Evolutionary conservation across 148 eudicot genomes (phyloP), one percentile per base, ranked within the genome.

Genomic region (Chenopodium berlandieri): DNA sequence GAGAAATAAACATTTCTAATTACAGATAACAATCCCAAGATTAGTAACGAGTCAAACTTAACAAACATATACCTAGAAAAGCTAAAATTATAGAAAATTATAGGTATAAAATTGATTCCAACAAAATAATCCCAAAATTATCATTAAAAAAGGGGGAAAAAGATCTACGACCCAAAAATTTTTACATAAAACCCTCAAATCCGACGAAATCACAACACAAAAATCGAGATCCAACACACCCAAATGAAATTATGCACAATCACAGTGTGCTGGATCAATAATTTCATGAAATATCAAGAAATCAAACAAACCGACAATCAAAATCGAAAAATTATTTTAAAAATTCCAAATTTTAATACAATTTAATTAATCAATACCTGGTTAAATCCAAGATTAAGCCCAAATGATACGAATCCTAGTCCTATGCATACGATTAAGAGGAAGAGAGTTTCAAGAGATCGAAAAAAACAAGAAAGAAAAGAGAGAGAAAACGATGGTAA

Each of bases 371-470:
- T 23, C 44, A 3, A 48, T 81, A 75, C 83, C 85, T 82, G 56
- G 63, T 72, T 37, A 60, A 1, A 22, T 60, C 44, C 9, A 14
- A 22, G 22, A 10, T 25, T 40, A 76, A 31, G 14, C 16, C 40
- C 71, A 27, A 44, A 6, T 73, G 14, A 1, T 66, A 56, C n/a
- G 6, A 50, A 71, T 46, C 76, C 69, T 75, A 62, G 48, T 20
- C 65, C 25, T 66, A 44, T 40, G 64, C 81, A 74, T 73, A 34
- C 75, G 79, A 87, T 80, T 79, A 67, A 58, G 48, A 71, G 54
- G 75, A 73, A 27, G 12, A 50, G 54, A 32, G 79, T 30, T 69
- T 76, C 20, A 40, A 34, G 12, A 75, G 85, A 76, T 82, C 13
- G 46, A 37, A n/a, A 70, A 68, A 48, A n/a, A 23, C 10, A 30